Base-by-base conservation (phyloP, 2,329 filamentous ascomycete species). In the Fusarium sarcochroum region DNA sequence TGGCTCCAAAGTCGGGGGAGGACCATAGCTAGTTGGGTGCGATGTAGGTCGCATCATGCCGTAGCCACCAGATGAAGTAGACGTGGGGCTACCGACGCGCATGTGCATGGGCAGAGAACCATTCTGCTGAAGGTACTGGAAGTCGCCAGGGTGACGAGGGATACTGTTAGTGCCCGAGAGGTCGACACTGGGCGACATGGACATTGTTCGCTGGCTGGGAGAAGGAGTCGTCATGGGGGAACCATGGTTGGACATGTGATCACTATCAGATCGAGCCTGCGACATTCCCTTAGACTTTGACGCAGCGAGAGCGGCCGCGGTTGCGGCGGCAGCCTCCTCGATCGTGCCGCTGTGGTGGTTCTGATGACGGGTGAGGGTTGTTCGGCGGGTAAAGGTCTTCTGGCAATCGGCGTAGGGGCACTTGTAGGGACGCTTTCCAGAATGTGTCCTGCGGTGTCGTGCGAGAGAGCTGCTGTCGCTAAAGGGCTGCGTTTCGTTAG, bases 351-450 rank as follows among this genome's bases (percentile, higher is more conserved):
- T 97, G 79, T 98, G 96, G 75, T 97, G 93, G 73, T 97, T 97
- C 81, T 98, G 94, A 78, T 99, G 96, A 50, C 96, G 90, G 3
- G 95, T 99, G 65, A 99, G 84, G 4, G 96, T 98, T 1, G 96
- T 98, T 69, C 95, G 91, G 58, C 96, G 91, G 11, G 96, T 99
- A 76, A 99, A 99, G 0, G 95, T 98, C 86, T 98, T 98, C 77
- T 98, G 94, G 80, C 96, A 99, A 79, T 98, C 94, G 62, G 94
- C 94, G 75, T 96, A 98, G 1, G 94, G 94, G 81, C 96, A 99
- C 80, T 97, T 97, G 84, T 98, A 99, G 2, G 96, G 96, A 49
- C 96, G 88, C 81, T 96, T 97, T 61, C 96, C 96, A 6, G 93
- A 97, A 78, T 99, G 96, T 63, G 98, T 98, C 69, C 96, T 90